Conservation (phyloP, 1,284 basidiomycete species). For the Porphyrellus sp. region DNA sequence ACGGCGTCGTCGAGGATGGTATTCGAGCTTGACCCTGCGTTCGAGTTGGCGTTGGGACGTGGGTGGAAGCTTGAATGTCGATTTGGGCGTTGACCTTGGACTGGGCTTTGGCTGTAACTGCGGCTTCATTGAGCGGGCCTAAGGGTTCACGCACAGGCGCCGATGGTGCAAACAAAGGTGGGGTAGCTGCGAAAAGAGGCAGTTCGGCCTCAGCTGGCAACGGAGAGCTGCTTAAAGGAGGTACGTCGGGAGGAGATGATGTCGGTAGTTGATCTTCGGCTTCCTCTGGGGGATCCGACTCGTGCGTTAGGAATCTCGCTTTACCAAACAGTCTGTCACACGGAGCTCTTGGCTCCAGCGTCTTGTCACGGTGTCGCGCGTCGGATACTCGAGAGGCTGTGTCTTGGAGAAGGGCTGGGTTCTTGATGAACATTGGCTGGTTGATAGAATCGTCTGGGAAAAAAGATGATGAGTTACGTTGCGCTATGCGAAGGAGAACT, state of each 20-base stretch:
- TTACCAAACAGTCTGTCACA: constrained; percentile 19
- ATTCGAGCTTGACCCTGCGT: constrained; percentile 35
- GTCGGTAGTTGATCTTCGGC: not conserved
- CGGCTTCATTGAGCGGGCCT: not conserved
- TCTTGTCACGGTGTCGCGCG: not conserved
- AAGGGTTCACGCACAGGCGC: not conserved
- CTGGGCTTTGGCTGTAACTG: not conserved
- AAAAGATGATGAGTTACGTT: not conserved
- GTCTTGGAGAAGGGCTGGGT: constrained; percentile 23
- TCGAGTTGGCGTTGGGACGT: constrained; percentile 8
- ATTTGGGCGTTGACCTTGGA: not conserved
- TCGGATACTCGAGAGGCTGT: not conserved
- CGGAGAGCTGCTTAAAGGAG: constrained; percentile 35
- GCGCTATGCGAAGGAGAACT: not conserved
- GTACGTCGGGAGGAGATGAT: constrained; percentile 19
- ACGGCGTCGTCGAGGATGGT: constrained; percentile 61
- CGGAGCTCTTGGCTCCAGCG: not conserved
- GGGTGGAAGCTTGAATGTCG: not conserved
- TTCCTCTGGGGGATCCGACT: constrained; percentile 21
- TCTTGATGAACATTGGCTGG: constrained; percentile 22
- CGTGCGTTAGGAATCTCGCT: constrained; percentile 16
- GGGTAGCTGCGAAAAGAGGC: not conserved
- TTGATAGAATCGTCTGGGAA: constrained; percentile 2
- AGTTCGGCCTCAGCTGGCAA: constrained; percentile 4
- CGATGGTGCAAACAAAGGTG: not conserved